Base-by-base conservation (phyloP, 345 rosid species). In the Durio zibethinus region DNA sequence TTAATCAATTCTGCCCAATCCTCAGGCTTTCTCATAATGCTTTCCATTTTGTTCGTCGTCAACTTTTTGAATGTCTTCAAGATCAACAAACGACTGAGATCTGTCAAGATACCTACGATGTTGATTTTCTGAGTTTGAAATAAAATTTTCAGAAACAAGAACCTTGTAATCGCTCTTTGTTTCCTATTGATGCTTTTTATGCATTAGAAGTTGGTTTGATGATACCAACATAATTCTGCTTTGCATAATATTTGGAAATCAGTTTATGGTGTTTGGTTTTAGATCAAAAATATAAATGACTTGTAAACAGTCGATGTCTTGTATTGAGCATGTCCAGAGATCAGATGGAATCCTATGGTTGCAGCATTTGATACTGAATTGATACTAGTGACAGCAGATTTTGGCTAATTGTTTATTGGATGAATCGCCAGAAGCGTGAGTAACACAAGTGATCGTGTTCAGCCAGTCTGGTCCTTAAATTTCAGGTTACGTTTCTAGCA, bases 41-140 rank as follows among this genome's bases (percentile, higher is more conserved):
- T 65, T 77, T 52, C 4, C 20, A 23, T 76, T 75, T 78, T 81
- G 72, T 45, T 80, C 75, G 57, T 74, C 61, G n/a, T 43, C 72
- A 66, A 73, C 76, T 21, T 48, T 50, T 65, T 66, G 60, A 43
- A 59, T 77, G 72, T 76, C 47, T 27, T 53, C 68, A 9, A 74
- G 57, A 81, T 63, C 80, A 47, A 36, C 66, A 67, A 78, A 72
- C 53, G 40, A 14, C 77, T 3, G 62, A 74, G 57, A 56, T 75
- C 35, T 74, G 67, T 75, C 50, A 23, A 77, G 80, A 52, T 79
- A 31, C 29, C 53, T 50, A 45, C 11, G 38, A 33, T 18, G 75
- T 59, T 53, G 42, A 21, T 57, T 69, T 65, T 56, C 67, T 12
- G 29, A 69, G 47, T n/a, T 31, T 31, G 61, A 60, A 77, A 77